phyloP scores from a whole-genome alignment of 495 filamentous ascomycete genomes.

The Hypoxylon cercidicola region DNA sequence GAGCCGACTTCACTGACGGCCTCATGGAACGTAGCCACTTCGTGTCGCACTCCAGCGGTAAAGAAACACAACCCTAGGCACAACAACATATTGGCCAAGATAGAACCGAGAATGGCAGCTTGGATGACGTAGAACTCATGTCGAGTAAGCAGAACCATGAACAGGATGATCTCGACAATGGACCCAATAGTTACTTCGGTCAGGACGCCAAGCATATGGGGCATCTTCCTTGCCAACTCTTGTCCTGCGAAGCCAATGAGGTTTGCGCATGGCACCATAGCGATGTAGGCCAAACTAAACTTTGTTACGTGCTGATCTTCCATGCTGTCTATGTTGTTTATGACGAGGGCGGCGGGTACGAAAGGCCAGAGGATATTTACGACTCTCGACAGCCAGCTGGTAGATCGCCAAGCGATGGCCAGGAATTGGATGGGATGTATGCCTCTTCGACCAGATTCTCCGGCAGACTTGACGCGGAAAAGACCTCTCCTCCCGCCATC shows the following conservation, averaged over 20 bases:
- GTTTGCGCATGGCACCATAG: constrained; percentile 90
- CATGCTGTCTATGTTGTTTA: constrained; percentile 47
- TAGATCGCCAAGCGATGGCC: constrained; percentile 54
- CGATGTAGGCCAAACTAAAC: constrained; percentile 59
- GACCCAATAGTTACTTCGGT: constrained; percentile 80
- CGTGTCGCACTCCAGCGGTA: constrained; percentile 72
- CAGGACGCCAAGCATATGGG: constrained; percentile 80
- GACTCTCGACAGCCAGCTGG: constrained; percentile 50
- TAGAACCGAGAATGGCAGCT: constrained; percentile 83
- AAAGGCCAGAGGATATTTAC: constrained; percentile 66
- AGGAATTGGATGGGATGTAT: constrained; percentile 57
- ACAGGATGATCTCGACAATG: constrained; percentile 83
- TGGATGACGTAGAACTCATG: constrained; percentile 77
- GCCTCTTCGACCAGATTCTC: constrained; percentile 58
- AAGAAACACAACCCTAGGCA: constrained; percentile 84
- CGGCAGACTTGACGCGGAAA: constrained; percentile 42
- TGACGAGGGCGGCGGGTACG: constrained; percentile 61
- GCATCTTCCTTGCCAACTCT: constrained; percentile 81
- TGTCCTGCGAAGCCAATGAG: constrained; percentile 86
- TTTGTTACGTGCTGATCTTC: constrained; percentile 58
- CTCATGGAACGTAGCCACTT: constrained; percentile 76
- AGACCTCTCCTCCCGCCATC: constrained; percentile 10
- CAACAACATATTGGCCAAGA: constrained; percentile 79
- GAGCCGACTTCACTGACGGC: constrained; percentile 83
- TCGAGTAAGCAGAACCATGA: constrained; percentile 72